Percentiles rank a stretch among this genome's conserved stretches.
These are phyloP conservation scores for Stellera chamaejasme DNA, from an alignment of 345 rosid species.

Conservation along the genomic window DNA sequence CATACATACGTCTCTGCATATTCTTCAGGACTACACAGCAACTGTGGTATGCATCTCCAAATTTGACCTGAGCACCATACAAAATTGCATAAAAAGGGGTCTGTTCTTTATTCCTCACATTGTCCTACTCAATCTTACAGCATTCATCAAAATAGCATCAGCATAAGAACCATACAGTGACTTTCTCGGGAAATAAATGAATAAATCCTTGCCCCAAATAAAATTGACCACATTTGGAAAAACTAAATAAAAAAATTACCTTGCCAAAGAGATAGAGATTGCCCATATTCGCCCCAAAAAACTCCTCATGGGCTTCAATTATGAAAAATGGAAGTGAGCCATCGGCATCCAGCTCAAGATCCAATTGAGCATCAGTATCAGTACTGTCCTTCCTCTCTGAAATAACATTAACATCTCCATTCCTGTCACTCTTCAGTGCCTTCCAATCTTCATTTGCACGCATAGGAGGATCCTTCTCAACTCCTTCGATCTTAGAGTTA, in stretches of 20 bases:
- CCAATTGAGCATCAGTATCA: constrained; percentile 34
- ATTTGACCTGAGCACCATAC: constrained; percentile 59
- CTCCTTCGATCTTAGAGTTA: constrained; percentile 59
- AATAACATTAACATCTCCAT: constrained; percentile 13
- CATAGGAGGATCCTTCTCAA: constrained; percentile 50
- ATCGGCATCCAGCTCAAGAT: constrained; percentile 63
- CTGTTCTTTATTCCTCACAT: not conserved
- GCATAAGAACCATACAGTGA: not conserved
- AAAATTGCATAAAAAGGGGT: constrained; percentile 6
- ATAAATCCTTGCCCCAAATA: not conserved
- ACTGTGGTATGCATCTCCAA: constrained; percentile 62
- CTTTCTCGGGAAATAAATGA: not conserved
- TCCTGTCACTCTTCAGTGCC: constrained; percentile 41
- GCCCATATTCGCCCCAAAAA: constrained; percentile 72
- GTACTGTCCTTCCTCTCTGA: constrained; percentile 18
- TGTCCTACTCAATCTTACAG: not conserved
- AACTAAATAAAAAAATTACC: constrained; percentile 33
- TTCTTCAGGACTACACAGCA: constrained; percentile 83
- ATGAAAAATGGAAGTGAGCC: constrained; percentile 74
- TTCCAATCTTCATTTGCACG: constrained; percentile 90
- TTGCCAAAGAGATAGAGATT: constrained; percentile 83
- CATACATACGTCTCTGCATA: constrained; percentile 81
- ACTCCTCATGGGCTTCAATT: constrained; percentile 82
- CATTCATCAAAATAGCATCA: not conserved
- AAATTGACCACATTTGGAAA: not conserved